Evolutionary conservation across 192 early-diverging fungal species (phyloP), one percentile per base, ranked within the genome.

Genomic region (Entomortierella chlamydospora): DNA sequence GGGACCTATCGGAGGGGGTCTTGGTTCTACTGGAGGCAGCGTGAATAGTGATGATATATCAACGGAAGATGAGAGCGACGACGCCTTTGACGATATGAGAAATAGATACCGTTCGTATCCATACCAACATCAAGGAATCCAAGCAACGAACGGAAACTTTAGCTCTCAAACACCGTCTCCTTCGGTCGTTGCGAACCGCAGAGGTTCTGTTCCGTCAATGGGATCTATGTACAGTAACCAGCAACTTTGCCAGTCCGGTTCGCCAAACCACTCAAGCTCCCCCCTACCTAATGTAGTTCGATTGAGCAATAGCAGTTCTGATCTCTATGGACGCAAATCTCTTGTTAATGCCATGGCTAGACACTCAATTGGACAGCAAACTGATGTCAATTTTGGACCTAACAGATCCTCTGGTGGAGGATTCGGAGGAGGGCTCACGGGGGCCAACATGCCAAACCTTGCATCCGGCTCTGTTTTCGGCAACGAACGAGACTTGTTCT

Each of bases 191-290:
- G 60, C 68, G 9, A 57, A 58, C 31, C 67, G 76, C 10, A 42
- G 76, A 50, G 76, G 76, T 5, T 79, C 76, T 9, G 76, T 79
- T 31, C 76, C 76, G 0, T 79, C 68, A 18, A 79, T 79, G 76
- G 76, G 76, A 34, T 79, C 76, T 0, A 70, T 70, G 57, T 79
- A 70, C 28, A 79, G 76, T n/a, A 79, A 79, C 52, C 76, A 79
- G 29, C 63, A 61, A 33, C 57, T 79, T 2, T 79, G 66, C 47
- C 60, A 64, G 8, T 33, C 53, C 2, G 52, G 47, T 10, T 65
- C 66, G 11, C 30, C 53, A 6, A 65, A 77, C 9, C 70, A 72
- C 28, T 15, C 37, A 6, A 45, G 10, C 18, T 15, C 60, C 8
- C 73, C 74, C 0, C 53, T 68, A 18, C 68, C 62, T 0, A 64